Conservation (phyloP, 2,329 filamentous ascomycete species). For the Fusarium torulosum region DNA sequence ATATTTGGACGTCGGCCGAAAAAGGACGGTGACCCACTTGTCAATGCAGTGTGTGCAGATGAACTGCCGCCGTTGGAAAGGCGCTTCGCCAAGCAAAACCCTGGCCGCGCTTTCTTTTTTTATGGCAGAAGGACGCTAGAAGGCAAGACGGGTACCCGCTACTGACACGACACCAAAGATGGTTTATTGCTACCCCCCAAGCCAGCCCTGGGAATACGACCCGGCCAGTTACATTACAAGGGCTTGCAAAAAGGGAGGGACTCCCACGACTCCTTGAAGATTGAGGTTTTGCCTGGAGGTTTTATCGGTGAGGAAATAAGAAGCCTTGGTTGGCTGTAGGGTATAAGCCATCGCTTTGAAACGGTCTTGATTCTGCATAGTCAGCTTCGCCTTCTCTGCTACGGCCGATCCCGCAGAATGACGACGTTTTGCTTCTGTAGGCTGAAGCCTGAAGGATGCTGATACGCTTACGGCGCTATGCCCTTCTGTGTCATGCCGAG, state of each 20-base stretch:
- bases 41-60: slow-evolving; percentile 29
- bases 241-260: neutral
- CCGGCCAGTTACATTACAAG: slow-evolving; percentile 12
- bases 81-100: slow-evolving; percentile 3
- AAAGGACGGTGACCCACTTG: slow-evolving; percentile 20
- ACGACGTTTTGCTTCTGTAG: neutral
- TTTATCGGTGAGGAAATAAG: neutral
- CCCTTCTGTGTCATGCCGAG: neutral
- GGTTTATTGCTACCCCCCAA: neutral
- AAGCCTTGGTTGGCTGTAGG: neutral
- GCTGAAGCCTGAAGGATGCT: slow-evolving; percentile 11
- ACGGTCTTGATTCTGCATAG: neutral
- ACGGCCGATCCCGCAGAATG: slow-evolving; percentile 14
- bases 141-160: slow-evolving; percentile 12
- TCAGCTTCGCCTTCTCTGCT: neutral
- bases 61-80: slow-evolving; percentile 37
- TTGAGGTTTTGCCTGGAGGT: neutral
- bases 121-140: slow-evolving; percentile 33
- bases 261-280: neutral
- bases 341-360: slow-evolving; percentile 10
- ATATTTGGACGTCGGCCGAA: slow-evolving; percentile 12
- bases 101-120: slow-evolving; percentile 10
- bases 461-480: slow-evolving; percentile 13
- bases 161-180: neutral
- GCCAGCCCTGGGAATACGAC: slow-evolving; percentile 29